Evolutionary conservation across 331 rosid species (phyloP).

Genomic region (Rosa hybrid): DNA sequence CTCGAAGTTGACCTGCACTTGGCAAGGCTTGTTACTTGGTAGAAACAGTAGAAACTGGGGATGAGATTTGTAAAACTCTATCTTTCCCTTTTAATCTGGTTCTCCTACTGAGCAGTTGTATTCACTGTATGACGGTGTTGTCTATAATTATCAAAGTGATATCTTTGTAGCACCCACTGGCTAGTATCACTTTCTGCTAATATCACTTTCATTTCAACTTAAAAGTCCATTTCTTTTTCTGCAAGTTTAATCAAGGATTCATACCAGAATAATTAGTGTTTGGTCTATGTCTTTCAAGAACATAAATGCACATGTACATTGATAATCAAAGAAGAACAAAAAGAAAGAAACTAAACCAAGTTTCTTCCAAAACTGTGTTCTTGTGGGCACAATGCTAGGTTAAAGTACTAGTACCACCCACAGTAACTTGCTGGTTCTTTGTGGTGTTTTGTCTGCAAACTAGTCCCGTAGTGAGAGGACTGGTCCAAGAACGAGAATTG

Average conservation of each 20-base stretch:
- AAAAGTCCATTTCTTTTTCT: neutral
- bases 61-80: conserved; percentile 19
- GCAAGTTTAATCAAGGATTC: neutral
- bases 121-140: conserved; percentile 6
- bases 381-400: neutral
- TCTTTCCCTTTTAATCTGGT: neutral
- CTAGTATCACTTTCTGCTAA: too few relatives aligned
- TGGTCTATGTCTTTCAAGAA: neutral
- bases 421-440: neutral
- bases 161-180: too few relatives aligned
- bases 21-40: conserved; percentile 19
- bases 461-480: neutral
- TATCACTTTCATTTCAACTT: neutral
- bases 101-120: neutral
- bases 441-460: neutral
- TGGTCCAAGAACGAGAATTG: conserved; percentile 5
- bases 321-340: neutral
- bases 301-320: neutral
- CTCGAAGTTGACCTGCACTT: conserved; percentile 11
- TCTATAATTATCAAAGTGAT: neutral
- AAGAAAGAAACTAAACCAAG: neutral
- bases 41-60: conserved; percentile 16
- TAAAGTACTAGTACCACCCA: neutral
- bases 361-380: neutral
- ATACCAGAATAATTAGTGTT: neutral